These are phyloP conservation scores for Leptomonas seymouri DNA, from an alignment of 208 protist species.

Conservation along the genomic window DNA sequence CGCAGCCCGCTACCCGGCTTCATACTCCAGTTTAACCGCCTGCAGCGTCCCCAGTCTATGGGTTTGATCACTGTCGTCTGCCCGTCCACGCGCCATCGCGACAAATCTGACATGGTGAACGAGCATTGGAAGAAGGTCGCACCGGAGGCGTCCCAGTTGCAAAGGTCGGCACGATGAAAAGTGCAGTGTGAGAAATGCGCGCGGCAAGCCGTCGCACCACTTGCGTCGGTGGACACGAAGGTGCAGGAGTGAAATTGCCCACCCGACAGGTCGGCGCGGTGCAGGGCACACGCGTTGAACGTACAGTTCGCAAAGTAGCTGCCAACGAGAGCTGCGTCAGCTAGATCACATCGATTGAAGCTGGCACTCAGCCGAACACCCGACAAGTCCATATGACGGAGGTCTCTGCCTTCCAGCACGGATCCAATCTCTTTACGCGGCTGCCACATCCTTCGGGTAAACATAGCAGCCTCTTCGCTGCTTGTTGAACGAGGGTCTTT, in stretches of 20 bases:
- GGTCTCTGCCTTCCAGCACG: slow-evolving; percentile 67
- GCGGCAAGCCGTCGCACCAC: slow-evolving; percentile 29
- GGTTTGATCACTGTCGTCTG: slow-evolving; percentile 72
- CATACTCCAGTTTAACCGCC: slow-evolving; percentile 59
- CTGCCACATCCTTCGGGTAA: slow-evolving; percentile 9
- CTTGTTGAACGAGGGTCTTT: not conserved
- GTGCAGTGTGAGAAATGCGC: slow-evolving; percentile 78
- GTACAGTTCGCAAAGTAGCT: slow-evolving; percentile 54
- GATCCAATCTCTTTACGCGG: slow-evolving; percentile 50
- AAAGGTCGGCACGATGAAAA: slow-evolving; percentile 64
- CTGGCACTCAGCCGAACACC: slow-evolving; percentile 50
- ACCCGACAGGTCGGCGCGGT: slow-evolving; percentile 36
- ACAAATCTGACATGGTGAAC: slow-evolving; percentile 74
- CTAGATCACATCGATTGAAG: slow-evolving; percentile 78
- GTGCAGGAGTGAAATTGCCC: slow-evolving; percentile 79
- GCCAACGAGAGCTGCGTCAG: slow-evolving; percentile 30
- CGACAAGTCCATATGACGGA: slow-evolving; percentile 58
- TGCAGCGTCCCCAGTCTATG: slow-evolving; percentile 60
- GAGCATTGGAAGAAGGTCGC: slow-evolving; percentile 79
- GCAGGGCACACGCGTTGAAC: slow-evolving; percentile 67
- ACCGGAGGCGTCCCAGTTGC: slow-evolving; percentile 65
- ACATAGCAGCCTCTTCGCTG: not conserved
- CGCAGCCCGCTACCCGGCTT: slow-evolving; percentile 22
- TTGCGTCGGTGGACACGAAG: slow-evolving; percentile 59
- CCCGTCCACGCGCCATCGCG: slow-evolving; percentile 67